Percentiles rank a stretch among this genome's conserved stretches.
phyloP scores from a whole-genome alignment of 2,329 filamentous ascomycete species.

The Metarhizium album region DNA sequence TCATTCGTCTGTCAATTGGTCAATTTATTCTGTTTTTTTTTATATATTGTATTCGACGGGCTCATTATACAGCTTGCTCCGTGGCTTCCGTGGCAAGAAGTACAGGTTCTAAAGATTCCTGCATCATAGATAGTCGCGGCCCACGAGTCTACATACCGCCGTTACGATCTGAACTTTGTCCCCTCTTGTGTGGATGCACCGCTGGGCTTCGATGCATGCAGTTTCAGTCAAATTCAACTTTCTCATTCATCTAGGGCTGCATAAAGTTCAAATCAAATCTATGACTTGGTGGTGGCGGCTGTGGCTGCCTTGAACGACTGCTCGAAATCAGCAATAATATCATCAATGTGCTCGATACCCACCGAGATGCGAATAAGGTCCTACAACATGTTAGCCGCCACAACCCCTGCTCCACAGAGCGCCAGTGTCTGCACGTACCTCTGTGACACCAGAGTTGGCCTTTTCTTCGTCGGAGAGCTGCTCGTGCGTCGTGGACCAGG shows the following conservation, averaged over 20 bases:
- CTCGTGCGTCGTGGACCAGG: conserved; percentile 91
- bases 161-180: no score
- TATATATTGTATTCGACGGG: no score
- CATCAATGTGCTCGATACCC: conserved; percentile 92
- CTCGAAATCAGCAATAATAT: conserved; percentile 92
- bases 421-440: conserved; percentile 31
- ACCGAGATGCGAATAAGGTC: conserved; percentile 93
- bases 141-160: no score
- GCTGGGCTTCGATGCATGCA: not conserved
- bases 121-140: no score
- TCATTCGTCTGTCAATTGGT: no score
- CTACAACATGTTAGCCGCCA: conserved; percentile 23
- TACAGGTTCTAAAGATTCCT: no score
- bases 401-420: not conserved
- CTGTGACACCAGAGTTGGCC: conserved; percentile 68
- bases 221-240: not conserved
- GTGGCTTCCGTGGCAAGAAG: no score
- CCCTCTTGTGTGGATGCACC: no score
- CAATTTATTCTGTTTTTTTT: no score
- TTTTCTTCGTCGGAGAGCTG: conserved; percentile 80
- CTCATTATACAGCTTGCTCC: no score
- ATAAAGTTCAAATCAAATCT: not conserved
- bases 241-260: not conserved
- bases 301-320: conserved; percentile 65
- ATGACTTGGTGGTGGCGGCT: conserved; percentile 24